Evolutionary conservation across 2,329 filamentous ascomycete genomes (phyloP).

Genomic region (Curvularia verruculosa): DNA sequence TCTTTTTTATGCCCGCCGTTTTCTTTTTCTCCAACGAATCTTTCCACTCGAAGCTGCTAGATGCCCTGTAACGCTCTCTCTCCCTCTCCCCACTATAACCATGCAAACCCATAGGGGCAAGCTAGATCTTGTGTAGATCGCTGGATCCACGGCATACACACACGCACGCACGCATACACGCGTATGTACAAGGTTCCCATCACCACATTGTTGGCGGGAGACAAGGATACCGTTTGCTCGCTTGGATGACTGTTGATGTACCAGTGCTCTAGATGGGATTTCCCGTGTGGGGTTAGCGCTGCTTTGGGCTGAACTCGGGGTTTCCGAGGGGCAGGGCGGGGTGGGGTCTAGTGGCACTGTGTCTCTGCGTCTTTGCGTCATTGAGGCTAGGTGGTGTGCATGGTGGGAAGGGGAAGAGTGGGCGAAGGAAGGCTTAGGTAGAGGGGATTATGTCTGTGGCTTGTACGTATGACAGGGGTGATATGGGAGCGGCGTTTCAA

Average conservation of each 20-base stretch:
- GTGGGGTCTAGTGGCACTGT: background rate
- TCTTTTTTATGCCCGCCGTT: background rate
- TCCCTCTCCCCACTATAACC: background rate
- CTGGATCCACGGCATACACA: background rate
- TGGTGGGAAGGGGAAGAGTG: background rate
- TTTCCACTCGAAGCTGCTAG: background rate
- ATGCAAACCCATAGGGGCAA: background rate
- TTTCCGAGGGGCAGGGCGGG: background rate
- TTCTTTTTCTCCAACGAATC: background rate
- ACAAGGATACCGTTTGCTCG: background rate
- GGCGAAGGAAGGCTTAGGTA: background rate
- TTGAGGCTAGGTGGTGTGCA: background rate
- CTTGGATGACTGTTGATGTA: background rate
- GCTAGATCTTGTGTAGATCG: background rate
- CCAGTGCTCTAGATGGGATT: background rate
- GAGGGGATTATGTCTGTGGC: background rate
- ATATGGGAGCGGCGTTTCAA: background rate
- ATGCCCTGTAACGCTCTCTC: background rate
- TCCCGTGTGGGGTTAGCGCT: background rate
- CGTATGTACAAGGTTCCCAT: background rate
- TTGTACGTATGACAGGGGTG: background rate
- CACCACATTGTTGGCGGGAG: background rate
- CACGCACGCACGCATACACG: background rate
- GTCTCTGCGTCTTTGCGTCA: background rate
- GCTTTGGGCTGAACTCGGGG: background rate